These are phyloP conservation scores for Plectranthus barbatus DNA, from an alignment of 257 asterid species.

Conservation along the genomic window DNA sequence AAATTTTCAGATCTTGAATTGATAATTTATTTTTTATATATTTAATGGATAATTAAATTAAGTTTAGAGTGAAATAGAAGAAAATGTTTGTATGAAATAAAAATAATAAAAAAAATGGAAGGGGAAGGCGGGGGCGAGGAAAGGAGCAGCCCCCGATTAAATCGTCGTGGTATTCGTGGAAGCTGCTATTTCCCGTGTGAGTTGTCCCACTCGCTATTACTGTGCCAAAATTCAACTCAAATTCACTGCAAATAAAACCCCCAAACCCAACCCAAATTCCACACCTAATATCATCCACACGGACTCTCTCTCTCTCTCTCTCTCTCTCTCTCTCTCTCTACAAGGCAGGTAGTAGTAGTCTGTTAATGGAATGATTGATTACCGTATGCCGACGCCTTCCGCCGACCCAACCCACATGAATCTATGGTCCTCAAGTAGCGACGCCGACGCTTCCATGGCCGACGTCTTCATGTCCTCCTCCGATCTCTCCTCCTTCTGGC, in stretches of 20 bases:
- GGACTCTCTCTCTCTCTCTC: not conserved
- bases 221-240: not conserved
- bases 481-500: conserved; percentile 56
- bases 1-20: too few relatives aligned
- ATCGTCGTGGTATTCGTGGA: conserved; percentile 11
- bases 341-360: not conserved
- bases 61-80: too few relatives aligned
- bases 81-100: too few relatives aligned
- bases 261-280: conserved; percentile 5
- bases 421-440: conserved; percentile 23
- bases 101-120: too few relatives aligned
- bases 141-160: too few relatives aligned
- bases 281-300: not conserved
- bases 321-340: not conserved
- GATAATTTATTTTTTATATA: too few relatives aligned
- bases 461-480: conserved; percentile 47
- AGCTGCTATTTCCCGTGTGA: conserved; percentile 2
- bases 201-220: not conserved
- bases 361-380: conserved; percentile 34
- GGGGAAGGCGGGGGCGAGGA: too few relatives aligned
- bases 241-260: conserved; percentile 24
- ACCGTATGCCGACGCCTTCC: conserved; percentile 21
- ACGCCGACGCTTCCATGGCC: conserved; percentile 38
- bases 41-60: too few relatives aligned
- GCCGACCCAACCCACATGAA: conserved; percentile 25